Percentiles rank a stretch among this genome's conserved stretches.
These are phyloP conservation scores for Penicillium occitanis DNA, from an alignment of 2,329 filamentous ascomycete species.

Conservation along the genomic window DNA sequence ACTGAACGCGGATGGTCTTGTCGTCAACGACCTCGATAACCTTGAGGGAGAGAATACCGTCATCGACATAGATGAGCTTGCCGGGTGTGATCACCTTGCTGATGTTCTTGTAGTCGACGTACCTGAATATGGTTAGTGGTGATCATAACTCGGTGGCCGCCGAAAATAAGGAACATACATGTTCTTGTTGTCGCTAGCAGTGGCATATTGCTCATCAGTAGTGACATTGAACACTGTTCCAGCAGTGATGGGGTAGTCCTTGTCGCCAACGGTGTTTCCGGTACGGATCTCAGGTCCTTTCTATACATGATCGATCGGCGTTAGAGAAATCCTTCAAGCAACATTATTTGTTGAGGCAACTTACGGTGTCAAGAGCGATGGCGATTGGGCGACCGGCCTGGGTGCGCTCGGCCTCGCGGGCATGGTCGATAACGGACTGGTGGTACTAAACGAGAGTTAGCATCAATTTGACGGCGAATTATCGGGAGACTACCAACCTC, in stretches of 20 bases:
- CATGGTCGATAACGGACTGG: conserved; percentile 96
- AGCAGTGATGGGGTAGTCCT: conserved; percentile 75
- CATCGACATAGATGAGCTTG: conserved; percentile 96
- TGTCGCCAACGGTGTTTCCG: conserved; percentile 68
- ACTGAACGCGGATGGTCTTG: conserved; percentile 80
- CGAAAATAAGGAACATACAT: conserved; percentile 64
- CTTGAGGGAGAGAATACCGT: conserved; percentile 95
- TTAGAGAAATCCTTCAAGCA: conserved; percentile 15
- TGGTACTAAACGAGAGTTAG: conserved; percentile 65
- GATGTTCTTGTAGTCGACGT: conserved; percentile 99
- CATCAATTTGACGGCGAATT: background rate
- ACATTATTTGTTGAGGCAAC: conserved; percentile 36
- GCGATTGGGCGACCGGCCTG: conserved; percentile 83
- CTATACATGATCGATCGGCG: conserved; percentile 32
- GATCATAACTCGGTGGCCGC: background rate
- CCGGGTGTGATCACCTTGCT: conserved; percentile 93
- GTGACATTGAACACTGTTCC: conserved; percentile 92
- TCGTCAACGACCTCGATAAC: conserved; percentile 85
- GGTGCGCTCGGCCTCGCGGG: conserved; percentile 77
- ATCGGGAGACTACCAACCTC: conserved; percentile 50
- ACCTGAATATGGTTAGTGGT: conserved; percentile 55
- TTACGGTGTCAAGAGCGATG: conserved; percentile 82
- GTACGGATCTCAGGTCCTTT: conserved; percentile 88
- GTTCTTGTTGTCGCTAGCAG: conserved; percentile 80
- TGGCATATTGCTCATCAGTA: conserved; percentile 90